Percentiles rank a stretch among this genome's conserved stretches.
These are phyloP conservation scores for Coprinopsis marcescibilis DNA, from an alignment of 768 basidiomycete genomes.

Conservation along the genomic window DNA sequence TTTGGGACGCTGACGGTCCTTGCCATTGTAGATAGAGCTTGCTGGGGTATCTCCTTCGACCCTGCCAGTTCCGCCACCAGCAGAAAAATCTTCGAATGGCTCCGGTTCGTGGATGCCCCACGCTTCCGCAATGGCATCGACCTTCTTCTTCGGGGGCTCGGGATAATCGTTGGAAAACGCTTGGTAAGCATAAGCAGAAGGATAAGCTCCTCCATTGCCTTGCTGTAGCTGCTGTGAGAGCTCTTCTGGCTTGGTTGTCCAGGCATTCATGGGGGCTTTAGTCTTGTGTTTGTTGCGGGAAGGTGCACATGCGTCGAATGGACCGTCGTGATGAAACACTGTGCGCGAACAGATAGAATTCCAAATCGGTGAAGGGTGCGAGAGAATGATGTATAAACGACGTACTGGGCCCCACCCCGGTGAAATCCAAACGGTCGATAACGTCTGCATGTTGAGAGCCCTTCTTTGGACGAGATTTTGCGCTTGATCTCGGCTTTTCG, in stretches of 20 bases:
- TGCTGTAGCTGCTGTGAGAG: constrained; percentile 28
- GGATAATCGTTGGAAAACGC: constrained; percentile 47
- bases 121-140: constrained; percentile 85
- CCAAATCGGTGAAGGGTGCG: constrained; percentile 1
- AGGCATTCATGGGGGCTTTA: constrained; percentile 81
- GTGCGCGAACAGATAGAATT: constrained; percentile 15
- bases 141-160: constrained; percentile 74
- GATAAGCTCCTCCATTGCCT: constrained; percentile 43
- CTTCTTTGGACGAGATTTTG: constrained; percentile 55
- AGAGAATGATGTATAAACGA: constrained; percentile 10
- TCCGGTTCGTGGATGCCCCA: constrained; percentile 94
- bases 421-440: constrained; percentile 84
- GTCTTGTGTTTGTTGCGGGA: constrained; percentile 78
- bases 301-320: constrained; percentile 88
- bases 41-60: constrained; percentile 53
- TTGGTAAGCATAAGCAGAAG: constrained; percentile 41
- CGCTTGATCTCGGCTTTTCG: constrained; percentile 32
- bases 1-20: constrained; percentile 34
- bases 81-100: constrained; percentile 85
- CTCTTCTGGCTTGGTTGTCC: constrained; percentile 42
- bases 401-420: constrained; percentile 80
- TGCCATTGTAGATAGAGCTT: constrained; percentile 66
- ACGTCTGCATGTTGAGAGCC: constrained; percentile 81
- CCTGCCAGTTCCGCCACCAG: constrained; percentile 67
- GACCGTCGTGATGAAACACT: constrained; percentile 94